phyloP scores from a whole-genome alignment of 2,329 filamentous ascomycete genomes.

The Cercospora beticola region DNA sequence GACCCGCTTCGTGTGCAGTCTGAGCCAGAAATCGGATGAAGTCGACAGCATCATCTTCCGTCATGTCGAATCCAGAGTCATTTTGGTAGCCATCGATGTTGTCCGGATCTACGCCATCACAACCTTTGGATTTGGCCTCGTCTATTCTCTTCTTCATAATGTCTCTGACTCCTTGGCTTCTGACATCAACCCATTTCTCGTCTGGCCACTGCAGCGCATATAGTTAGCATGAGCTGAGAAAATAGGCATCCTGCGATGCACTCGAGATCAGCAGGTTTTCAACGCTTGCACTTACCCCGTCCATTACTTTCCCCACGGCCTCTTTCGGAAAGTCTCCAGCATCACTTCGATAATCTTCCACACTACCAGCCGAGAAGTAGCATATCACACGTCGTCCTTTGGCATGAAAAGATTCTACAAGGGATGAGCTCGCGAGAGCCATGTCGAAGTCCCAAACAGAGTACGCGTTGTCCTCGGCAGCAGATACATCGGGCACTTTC shows the following conservation, averaged over 20 bases:
- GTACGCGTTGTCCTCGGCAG: conserved; percentile 10
- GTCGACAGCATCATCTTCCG: conserved; percentile 54
- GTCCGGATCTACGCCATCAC: conserved; percentile 42
- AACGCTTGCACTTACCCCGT: conserved; percentile 41
- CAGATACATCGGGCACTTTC: conserved; percentile 5
- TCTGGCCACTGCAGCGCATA: conserved; percentile 53
- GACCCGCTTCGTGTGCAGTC: conserved; percentile 54
- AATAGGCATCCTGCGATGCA: too few species aligned
- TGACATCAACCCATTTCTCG: conserved; percentile 66
- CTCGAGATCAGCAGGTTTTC: too few species aligned
- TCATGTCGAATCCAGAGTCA: conserved; percentile 55
- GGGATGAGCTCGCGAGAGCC: not conserved
- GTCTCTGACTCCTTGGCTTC: conserved; percentile 56
- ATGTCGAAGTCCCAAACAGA: conserved; percentile 22
- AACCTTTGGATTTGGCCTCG: conserved; percentile 50
- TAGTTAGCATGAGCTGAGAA: too few species aligned
- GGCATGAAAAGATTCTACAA: conserved; percentile 17
- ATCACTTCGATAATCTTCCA: conserved; percentile 59
- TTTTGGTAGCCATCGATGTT: conserved; percentile 30
- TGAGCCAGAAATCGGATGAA: conserved; percentile 62
- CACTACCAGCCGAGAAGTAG: conserved; percentile 70
- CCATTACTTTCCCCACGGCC: conserved; percentile 60
- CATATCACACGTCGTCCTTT: conserved; percentile 56
- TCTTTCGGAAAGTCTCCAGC: conserved; percentile 54
- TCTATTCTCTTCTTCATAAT: conserved; percentile 64